phyloP scores from a whole-genome alignment of 352 stramenopile species.

The Phytophthora rubi region DNA sequence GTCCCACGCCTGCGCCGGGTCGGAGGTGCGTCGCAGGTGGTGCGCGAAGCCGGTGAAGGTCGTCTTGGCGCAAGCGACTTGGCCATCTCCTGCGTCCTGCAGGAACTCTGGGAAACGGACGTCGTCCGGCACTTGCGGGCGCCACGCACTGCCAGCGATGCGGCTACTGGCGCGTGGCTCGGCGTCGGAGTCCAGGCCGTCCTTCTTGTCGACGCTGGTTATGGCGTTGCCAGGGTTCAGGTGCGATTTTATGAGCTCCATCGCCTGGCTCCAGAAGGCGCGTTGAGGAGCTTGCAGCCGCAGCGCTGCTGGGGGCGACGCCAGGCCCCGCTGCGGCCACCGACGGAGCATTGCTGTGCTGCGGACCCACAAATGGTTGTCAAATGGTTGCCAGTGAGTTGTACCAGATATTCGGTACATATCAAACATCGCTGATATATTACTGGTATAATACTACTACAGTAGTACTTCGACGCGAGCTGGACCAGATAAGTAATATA shows the following conservation, averaged over 20 bases:
- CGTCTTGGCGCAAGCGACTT: not conserved
- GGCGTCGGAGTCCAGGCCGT: not conserved
- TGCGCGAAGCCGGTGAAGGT: conserved; percentile 6
- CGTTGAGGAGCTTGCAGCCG: not conserved
- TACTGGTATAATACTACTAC: no score
- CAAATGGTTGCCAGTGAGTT: not conserved
- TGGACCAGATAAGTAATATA: no score
- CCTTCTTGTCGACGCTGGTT: not conserved
- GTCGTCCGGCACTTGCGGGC: not conserved
- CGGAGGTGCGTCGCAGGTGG: conserved; percentile 3
- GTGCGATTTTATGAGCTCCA: conserved; percentile 1
- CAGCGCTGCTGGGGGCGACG: not conserved
- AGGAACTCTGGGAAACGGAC: conserved; percentile 5
- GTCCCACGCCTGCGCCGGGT: conserved; percentile 9
- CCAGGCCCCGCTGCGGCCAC: not conserved
- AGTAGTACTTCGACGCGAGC: no score
- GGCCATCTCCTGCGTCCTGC: not conserved
- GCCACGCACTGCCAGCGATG: not conserved
- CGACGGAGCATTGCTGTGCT: conserved; percentile 8
- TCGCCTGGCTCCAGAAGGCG: conserved; percentile 9
- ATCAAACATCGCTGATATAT: no score
- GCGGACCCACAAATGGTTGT: not conserved
- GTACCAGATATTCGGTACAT: not conserved
- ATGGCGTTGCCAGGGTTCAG: not conserved
- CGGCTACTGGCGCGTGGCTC: not conserved